These are phyloP conservation scores for Trichoderma simmonsii DNA, from an alignment of 2,329 filamentous ascomycete genomes.

Conservation along the genomic window DNA sequence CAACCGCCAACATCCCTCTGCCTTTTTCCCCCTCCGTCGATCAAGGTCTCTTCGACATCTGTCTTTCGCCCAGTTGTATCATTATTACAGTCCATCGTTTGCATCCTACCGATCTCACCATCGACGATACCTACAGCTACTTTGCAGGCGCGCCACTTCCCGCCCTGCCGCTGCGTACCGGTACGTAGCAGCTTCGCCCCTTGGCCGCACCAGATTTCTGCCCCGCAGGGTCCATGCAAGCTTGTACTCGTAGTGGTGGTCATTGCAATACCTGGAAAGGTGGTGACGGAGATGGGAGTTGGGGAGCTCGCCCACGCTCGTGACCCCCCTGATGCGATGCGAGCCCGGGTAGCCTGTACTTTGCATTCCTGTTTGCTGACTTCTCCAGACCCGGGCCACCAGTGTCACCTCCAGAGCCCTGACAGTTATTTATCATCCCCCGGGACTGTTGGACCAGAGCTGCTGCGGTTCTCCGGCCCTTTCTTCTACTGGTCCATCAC, in stretches of 20 bases:
- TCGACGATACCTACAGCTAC: background rate
- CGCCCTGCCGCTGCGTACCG: conserved; percentile 5
- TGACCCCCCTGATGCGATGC: conserved; percentile 12
- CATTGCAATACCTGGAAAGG: background rate
- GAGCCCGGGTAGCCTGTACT: background rate
- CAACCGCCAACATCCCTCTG: background rate
- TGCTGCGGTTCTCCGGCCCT: background rate
- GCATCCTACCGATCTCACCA: background rate
- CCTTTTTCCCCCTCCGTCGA: conserved; percentile 3
- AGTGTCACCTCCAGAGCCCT: conserved; percentile 13
- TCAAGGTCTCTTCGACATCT: background rate
- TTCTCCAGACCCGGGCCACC: background rate
- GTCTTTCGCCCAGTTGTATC: background rate
- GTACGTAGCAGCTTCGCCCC: conserved; percentile 8
- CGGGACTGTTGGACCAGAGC: conserved; percentile 1
- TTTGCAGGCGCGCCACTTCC: background rate
- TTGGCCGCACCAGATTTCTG: background rate
- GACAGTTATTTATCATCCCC: conserved; percentile 4
- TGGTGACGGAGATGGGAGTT: conserved; percentile 10
- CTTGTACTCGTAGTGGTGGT: background rate
- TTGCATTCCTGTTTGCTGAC: conserved; percentile 5
- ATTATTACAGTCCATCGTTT: conserved; percentile 4
- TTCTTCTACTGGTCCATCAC: conserved; percentile 12
- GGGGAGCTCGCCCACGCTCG: conserved; percentile 4
- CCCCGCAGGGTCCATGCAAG: conserved; percentile 17